These are phyloP conservation scores for Bacidia rubella DNA, from an alignment of 495 filamentous ascomycete genomes.

Conservation along the genomic window DNA sequence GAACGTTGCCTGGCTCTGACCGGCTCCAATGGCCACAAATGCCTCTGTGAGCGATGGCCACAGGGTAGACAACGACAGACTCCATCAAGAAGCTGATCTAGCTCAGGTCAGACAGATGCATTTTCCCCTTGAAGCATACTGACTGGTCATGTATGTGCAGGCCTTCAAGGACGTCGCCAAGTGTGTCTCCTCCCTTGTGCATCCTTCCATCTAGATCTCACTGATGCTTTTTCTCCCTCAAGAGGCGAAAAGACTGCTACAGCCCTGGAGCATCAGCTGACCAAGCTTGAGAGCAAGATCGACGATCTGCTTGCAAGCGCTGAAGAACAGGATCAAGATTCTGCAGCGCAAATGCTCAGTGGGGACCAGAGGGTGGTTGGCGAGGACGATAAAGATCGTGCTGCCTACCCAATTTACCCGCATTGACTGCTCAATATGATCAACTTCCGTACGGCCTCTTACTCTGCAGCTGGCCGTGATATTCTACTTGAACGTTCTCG, in stretches of 20 bases:
- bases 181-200: slow-evolving; percentile 14
- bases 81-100: slow-evolving; percentile 6
- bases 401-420: too few relatives aligned
- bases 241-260: slow-evolving; percentile 45
- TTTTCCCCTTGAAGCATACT: too few relatives aligned
- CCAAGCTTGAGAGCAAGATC: slow-evolving; percentile 40
- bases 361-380: slow-evolving; percentile 50
- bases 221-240: slow-evolving; percentile 7
- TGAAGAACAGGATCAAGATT: slow-evolving; percentile 17
- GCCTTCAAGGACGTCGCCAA: slow-evolving; percentile 28
- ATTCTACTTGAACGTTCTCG: too few relatives aligned
- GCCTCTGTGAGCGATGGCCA: not conserved
- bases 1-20: too few relatives aligned
- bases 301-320: slow-evolving; percentile 41
- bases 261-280: slow-evolving; percentile 41
- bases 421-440: too few relatives aligned
- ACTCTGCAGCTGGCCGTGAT: too few relatives aligned
- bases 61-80: not conserved
- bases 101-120: slow-evolving; percentile 8
- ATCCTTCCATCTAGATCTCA: not conserved
- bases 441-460: too few relatives aligned
- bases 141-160: too few relatives aligned
- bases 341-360: slow-evolving; percentile 31
- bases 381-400: slow-evolving; percentile 33
- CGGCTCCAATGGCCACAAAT: not conserved